Base-by-base conservation (phyloP, 176 grass and related monocot genomes). In the Zizania latifolia region DNA sequence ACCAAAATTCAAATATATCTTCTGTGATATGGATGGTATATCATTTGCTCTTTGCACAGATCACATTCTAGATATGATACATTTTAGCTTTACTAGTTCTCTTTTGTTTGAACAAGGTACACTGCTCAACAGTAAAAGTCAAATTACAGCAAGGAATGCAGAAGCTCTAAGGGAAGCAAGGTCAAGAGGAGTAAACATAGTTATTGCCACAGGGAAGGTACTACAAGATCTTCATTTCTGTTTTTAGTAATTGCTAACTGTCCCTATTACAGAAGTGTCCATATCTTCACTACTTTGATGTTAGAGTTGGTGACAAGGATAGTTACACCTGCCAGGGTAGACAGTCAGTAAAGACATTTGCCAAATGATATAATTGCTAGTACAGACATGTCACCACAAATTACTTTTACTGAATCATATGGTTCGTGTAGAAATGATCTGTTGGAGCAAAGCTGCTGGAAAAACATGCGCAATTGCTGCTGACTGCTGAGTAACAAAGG, bases 171-270 rank as follows among this genome's bases (percentile, higher is more conserved):
- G 78, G 72, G 88, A 94, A 74, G 95, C 91, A 54, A 80, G 86
- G 46, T 98, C 89, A 67, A 94, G 91, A 87, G 91, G 91, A 68
- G 86, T 94, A 75, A 98, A 92, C 62, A 86, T 98, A 71, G 51
- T 98, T 79, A 92, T 98, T 39, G 95, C 95, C 38, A 98, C 95
- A 64, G 95, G 95, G 84, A 98, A 98, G 91, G 95, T 98, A 73
- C 48, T 39, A 63, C 4, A 54, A 41, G 9, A 40, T 83, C 26
- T 66, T 50, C 22, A 22, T 44, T 51, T 63, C 28, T 78, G 57
- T 40, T 55, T 19, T 13, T 19, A 26, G 13, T 34, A 35, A 50
- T 50, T n/a, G 43, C 17, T 60, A 19, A 60, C 10, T 77, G 31
- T 60, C 48, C 11, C 2, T 8, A n/a, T n/a, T n/a, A n/a, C n/a